Evolutionary conservation across 2,329 filamentous ascomycete genomes (phyloP).

Genomic region (Diaporthe citriasiana): DNA sequence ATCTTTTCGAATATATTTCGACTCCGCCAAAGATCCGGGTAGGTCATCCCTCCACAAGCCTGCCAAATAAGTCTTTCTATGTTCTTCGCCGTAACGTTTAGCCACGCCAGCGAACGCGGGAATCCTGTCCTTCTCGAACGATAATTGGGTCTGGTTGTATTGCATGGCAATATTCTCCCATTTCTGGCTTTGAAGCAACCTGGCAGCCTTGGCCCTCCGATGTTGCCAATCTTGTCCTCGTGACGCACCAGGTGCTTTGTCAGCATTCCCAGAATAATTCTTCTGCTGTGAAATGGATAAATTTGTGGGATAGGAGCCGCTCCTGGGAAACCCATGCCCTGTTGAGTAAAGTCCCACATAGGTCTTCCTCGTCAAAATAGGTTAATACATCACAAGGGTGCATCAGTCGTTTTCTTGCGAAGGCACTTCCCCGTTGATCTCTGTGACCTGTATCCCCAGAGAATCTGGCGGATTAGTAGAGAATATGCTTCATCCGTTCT

Average conservation of each 20-base stretch:
- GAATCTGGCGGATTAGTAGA: not conserved
- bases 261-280: slow-evolving; percentile 34
- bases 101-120: slow-evolving; percentile 5
- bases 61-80: slow-evolving; percentile 6
- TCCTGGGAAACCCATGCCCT: slow-evolving; percentile 29
- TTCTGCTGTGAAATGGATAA: not conserved
- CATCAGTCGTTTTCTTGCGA: not conserved
- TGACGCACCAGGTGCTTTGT: slow-evolving; percentile 14
- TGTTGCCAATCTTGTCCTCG: not conserved
- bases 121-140: not conserved
- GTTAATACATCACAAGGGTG: not conserved
- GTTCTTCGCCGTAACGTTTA: not conserved
- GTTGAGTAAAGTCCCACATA: not conserved
- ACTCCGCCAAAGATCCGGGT: not conserved
- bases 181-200: not conserved
- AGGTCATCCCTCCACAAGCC: slow-evolving; percentile 10
- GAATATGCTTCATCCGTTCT: not conserved
- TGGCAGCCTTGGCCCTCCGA: not conserved
- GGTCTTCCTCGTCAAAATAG: not conserved
- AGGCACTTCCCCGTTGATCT: not conserved
- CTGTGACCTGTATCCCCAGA: not conserved
- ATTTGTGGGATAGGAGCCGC: slow-evolving; percentile 5
- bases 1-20: not conserved
- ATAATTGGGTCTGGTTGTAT: not conserved
- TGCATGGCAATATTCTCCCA: not conserved